Evolutionary conservation across 163 green algal genomes (phyloP).

Genomic region (Smithsoniella earleae): DNA sequence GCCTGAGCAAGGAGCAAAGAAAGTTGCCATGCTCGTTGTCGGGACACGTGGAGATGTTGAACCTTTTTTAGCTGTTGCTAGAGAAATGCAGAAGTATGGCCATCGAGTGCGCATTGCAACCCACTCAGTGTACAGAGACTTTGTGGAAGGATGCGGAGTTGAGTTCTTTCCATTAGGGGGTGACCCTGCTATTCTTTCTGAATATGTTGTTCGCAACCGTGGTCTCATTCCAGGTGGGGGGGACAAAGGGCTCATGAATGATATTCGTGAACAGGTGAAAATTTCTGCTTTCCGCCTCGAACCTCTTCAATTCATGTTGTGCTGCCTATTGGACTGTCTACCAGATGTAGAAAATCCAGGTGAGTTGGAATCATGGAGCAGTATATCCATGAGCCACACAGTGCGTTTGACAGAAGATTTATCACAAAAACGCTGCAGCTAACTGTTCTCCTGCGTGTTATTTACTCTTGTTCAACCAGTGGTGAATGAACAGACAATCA

Average conservation of each 20-base stretch:
- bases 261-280: background rate
- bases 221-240: constrained; percentile 40
- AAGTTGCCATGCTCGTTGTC: constrained; percentile 34
- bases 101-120: constrained; percentile 59
- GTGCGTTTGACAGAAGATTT: too few relatives aligned
- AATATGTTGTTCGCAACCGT: constrained; percentile 50
- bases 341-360: too few relatives aligned
- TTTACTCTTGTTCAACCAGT: too few relatives aligned
- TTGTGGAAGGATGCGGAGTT: constrained; percentile 48
- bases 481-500: too few relatives aligned
- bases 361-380: too few relatives aligned
- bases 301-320: too few relatives aligned
- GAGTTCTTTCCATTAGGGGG: constrained; percentile 65
- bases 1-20: background rate
- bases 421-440: too few relatives aligned
- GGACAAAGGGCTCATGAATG: constrained; percentile 20
- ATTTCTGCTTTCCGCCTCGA: too few relatives aligned
- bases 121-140: constrained; percentile 48
- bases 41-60: constrained; percentile 82
- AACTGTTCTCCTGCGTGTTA: too few relatives aligned
- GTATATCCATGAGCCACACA: too few relatives aligned
- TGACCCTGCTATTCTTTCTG: constrained; percentile 50
- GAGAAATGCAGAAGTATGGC: constrained; percentile 46
- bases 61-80: constrained; percentile 62
- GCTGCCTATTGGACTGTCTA: too few relatives aligned